phyloP scores from a whole-genome alignment of 164 flowering plant genomes.

The Annona squamosa region DNA sequence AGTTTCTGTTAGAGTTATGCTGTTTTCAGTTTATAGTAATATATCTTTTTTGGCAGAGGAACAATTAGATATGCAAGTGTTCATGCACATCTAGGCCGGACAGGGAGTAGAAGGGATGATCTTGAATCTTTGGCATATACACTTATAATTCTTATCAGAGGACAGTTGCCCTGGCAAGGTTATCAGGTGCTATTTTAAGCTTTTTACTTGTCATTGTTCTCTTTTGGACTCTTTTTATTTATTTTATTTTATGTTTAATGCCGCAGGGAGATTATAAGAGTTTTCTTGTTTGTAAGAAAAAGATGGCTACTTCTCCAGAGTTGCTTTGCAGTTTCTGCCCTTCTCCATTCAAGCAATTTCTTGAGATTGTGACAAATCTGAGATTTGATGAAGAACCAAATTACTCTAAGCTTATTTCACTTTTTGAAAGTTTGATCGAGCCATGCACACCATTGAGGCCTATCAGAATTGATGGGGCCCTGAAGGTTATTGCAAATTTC shows the following conservation, averaged over 20 bases:
- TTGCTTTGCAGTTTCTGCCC: constrained; percentile 74
- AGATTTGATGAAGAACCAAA: constrained; percentile 92
- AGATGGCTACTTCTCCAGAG: constrained; percentile 82
- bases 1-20: background rate
- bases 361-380: constrained; percentile 76
- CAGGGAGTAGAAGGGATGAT: constrained; percentile 89
- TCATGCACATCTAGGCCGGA: constrained; percentile 89
- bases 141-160: constrained; percentile 64
- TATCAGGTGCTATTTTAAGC: constrained; percentile 45
- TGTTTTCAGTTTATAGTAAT: background rate
- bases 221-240: background rate
- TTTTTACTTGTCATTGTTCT: background rate
- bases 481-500: constrained; percentile 41
- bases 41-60: constrained; percentile 44
- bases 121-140: constrained; percentile 90
- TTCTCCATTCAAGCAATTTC: constrained; percentile 62
- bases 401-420: constrained; percentile 60
- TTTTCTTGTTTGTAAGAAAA: constrained; percentile 83
- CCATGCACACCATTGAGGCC: constrained; percentile 49
- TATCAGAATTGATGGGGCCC: constrained; percentile 72
- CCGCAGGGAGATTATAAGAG: constrained; percentile 82
- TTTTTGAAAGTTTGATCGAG: constrained; percentile 64
- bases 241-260: constrained; percentile 5
- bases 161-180: constrained; percentile 91
- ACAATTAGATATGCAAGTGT: constrained; percentile 88